Conservation (phyloP, 805 yeast species). For the Torulaspora delbrueckii region DNA sequence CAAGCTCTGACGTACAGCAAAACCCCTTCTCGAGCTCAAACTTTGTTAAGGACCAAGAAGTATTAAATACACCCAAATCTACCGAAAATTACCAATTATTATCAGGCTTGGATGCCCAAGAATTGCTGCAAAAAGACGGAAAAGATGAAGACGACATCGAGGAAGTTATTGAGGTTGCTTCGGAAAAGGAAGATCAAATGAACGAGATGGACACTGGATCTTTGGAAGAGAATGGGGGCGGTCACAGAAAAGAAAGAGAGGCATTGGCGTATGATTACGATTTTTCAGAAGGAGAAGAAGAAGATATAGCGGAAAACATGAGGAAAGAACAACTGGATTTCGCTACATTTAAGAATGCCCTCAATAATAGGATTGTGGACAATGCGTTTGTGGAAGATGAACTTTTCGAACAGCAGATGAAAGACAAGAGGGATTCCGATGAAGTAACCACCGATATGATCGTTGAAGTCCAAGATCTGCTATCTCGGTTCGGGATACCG, state of each 20-base stretch:
- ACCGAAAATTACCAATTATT: constrained; percentile 12
- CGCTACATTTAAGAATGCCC: constrained; percentile 44
- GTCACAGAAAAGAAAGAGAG: constrained; percentile 2
- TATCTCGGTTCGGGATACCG: constrained; percentile 88
- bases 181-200: neutral
- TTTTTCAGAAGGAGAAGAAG: constrained; percentile 75
- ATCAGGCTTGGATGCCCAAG: constrained; percentile 21
- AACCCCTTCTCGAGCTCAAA: constrained; percentile 21
- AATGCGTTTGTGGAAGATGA: constrained; percentile 38
- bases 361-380: constrained; percentile 30
- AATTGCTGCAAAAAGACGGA: constrained; percentile 7
- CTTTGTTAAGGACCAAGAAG: constrained; percentile 21
- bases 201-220: neutral
- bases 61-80: constrained; percentile 17
- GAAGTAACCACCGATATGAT: constrained; percentile 86
- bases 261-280: constrained; percentile 48
- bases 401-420: constrained; percentile 56
- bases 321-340: constrained; percentile 70
- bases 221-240: neutral
- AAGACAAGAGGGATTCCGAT: constrained; percentile 82
- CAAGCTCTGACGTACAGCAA: constrained; percentile 1
- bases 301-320: constrained; percentile 55
- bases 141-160: constrained; percentile 1
- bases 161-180: constrained; percentile 25
- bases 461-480: constrained; percentile 80